phyloP scores from a whole-genome alignment of 768 basidiomycete species.

The Mycena belliarum region DNA sequence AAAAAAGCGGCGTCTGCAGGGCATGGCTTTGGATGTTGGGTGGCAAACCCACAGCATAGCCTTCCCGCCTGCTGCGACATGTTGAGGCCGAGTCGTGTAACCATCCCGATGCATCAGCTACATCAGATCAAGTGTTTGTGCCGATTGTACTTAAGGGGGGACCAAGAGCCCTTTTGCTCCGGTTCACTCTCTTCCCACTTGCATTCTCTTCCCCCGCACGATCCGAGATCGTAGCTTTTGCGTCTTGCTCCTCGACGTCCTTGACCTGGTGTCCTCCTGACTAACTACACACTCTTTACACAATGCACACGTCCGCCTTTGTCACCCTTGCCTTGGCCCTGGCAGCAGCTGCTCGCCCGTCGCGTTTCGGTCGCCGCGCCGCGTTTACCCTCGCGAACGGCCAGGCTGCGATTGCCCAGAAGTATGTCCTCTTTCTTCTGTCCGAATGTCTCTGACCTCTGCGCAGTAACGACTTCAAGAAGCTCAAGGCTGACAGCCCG shows the following conservation, averaged over 20 bases:
- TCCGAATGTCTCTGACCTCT: neutral
- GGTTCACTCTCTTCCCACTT: slow-evolving; percentile 14
- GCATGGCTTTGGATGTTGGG: too few species aligned
- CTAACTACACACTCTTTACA: slow-evolving; percentile 19
- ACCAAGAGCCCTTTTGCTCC: neutral
- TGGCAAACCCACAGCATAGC: too few species aligned
- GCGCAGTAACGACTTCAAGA: slow-evolving; percentile 36
- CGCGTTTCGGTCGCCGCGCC: slow-evolving; percentile 32
- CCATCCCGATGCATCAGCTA: slow-evolving; percentile 5
- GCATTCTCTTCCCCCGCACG: slow-evolving; percentile 17
- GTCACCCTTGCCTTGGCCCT: slow-evolving; percentile 35
- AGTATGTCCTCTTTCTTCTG: slow-evolving; percentile 29
- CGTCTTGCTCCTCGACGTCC: slow-evolving; percentile 11
- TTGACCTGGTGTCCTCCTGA: slow-evolving; percentile 33
- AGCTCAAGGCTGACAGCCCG: slow-evolving; percentile 33
- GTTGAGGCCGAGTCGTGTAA: too few species aligned
- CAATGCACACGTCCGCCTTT: slow-evolving; percentile 42
- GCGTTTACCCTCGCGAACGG: slow-evolving; percentile 39
- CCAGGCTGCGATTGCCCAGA: slow-evolving; percentile 41
- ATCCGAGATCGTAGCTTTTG: slow-evolving; percentile 25
- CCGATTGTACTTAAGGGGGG: neutral
- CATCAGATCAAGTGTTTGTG: slow-evolving; percentile 15
- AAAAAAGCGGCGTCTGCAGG: too few species aligned
- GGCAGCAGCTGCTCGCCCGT: slow-evolving; percentile 37
- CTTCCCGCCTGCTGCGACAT: too few species aligned